phyloP scores from a whole-genome alignment of 2,329 filamentous ascomycete genomes.

The Furcasterigmium sp. region DNA sequence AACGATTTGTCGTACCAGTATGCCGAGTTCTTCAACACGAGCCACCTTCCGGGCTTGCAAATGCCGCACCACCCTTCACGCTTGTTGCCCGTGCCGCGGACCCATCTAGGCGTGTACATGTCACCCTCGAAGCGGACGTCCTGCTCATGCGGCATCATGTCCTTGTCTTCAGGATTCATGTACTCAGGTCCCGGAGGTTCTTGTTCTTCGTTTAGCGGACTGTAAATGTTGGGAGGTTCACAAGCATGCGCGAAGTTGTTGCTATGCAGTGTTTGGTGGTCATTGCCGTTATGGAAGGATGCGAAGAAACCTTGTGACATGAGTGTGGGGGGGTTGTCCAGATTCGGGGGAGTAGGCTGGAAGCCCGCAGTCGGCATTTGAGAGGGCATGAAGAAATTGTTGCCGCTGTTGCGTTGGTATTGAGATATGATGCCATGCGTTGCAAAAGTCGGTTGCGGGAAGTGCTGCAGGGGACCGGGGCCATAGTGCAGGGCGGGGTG shows the following conservation, averaged over 20 bases:
- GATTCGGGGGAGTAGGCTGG: conserved; percentile 2
- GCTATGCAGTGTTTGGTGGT: conserved; percentile 54
- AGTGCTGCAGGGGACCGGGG: background rate
- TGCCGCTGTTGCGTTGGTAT: too few species aligned
- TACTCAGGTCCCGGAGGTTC: conserved; percentile 71
- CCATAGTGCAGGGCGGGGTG: background rate
- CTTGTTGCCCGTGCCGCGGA: conserved; percentile 81
- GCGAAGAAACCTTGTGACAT: conserved; percentile 69
- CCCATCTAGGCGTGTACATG: conserved; percentile 78
- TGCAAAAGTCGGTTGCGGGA: conserved; percentile 41
- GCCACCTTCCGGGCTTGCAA: conserved; percentile 80
- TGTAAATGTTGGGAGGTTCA: conserved; percentile 72
- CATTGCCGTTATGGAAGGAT: conserved; percentile 67
- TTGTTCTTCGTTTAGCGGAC: conserved; percentile 68
- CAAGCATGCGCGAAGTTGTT: conserved; percentile 72
- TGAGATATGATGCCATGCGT: too few species aligned
- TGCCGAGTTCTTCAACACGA: conserved; percentile 83
- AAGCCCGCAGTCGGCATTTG: conserved; percentile 37
- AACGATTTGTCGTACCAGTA: conserved; percentile 95
- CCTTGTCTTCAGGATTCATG: conserved; percentile 73
- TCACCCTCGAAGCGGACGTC: conserved; percentile 75
- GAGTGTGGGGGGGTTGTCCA: conserved; percentile 35
- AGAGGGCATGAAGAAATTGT: background rate
- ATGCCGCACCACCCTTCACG: conserved; percentile 87
- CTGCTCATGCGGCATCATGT: conserved; percentile 73